Conservation (phyloP, 2,329 filamentous ascomycete species). For the Aspergillus melleus region DNA sequence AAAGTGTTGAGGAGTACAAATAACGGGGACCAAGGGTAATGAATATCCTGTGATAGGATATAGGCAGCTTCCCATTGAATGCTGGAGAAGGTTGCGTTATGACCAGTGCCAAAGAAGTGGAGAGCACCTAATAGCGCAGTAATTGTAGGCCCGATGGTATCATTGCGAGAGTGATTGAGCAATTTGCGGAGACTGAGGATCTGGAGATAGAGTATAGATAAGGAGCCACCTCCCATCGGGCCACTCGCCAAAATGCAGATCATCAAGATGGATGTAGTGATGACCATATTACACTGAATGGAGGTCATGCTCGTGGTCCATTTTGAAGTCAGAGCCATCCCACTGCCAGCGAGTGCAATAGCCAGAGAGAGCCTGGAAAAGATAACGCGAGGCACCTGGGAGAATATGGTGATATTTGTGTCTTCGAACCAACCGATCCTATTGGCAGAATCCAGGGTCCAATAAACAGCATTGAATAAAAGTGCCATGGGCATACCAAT, state of each 20-base stretch:
- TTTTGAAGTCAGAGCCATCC: not conserved
- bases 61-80: slow-evolving; percentile 97
- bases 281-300: not conserved
- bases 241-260: slow-evolving; percentile 1
- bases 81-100: slow-evolving; percentile 80
- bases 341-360: not conserved
- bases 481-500: slow-evolving; percentile 89
- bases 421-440: not conserved
- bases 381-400: not conserved
- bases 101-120: slow-evolving; percentile 95
- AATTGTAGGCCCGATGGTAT: slow-evolving; percentile 75
- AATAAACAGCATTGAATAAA: slow-evolving; percentile 37
- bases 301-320: not conserved
- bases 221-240: slow-evolving; percentile 1
- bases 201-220: slow-evolving; percentile 68
- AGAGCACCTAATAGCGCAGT: slow-evolving; percentile 87
- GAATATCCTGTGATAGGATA: slow-evolving; percentile 75
- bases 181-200: slow-evolving; percentile 57
- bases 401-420: not conserved
- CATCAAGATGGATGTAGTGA: not conserved
- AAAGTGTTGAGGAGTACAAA: slow-evolving; percentile 82
- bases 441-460: not conserved
- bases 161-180: slow-evolving; percentile 59
- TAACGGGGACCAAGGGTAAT: slow-evolving; percentile 84
- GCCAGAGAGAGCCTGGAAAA: not conserved